phyloP scores from a whole-genome alignment of 305 asterid species.

The Fraxinus ornus region DNA sequence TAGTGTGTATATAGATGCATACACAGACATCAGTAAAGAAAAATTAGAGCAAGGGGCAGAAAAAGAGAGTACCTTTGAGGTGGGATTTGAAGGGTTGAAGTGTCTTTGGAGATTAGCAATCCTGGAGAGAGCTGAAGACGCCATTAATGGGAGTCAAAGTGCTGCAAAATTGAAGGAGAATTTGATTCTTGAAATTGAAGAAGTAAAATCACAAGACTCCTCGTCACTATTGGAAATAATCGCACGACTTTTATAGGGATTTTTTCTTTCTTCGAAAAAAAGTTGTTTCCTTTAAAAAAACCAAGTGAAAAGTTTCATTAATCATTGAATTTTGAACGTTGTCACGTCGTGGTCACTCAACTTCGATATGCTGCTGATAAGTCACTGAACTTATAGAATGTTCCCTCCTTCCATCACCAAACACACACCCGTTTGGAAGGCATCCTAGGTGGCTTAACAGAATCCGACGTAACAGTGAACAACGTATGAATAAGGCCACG shows the following conservation, averaged over 20 bases:
- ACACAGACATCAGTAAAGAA: not conserved
- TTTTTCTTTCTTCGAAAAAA: not conserved
- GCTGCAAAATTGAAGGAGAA: not conserved
- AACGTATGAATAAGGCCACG: too few relatives aligned
- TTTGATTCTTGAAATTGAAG: not conserved
- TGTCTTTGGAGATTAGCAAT: conserved; percentile 45
- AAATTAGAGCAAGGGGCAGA: not conserved
- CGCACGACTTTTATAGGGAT: not conserved
- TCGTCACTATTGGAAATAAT: not conserved
- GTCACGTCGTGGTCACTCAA: too few relatives aligned
- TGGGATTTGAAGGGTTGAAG: conserved; percentile 37
- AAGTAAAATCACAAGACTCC: not conserved
- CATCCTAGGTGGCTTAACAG: too few relatives aligned
- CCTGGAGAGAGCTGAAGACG: conserved; percentile 47
- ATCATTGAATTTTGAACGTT: too few relatives aligned
- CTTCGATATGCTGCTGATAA: too few relatives aligned
- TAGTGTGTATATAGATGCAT: not conserved
- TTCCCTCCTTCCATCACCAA: too few relatives aligned
- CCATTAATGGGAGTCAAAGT: conserved; percentile 24
- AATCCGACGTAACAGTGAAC: too few relatives aligned
- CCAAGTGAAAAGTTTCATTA: too few relatives aligned
- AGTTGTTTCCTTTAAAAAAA: too few relatives aligned
- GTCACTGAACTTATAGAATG: too few relatives aligned
- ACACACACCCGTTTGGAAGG: too few relatives aligned
- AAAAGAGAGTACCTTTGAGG: conserved; percentile 33